Evolutionary conservation across 305 asterid species (phyloP), one percentile per base, ranked within the genome.

Genomic region (Caryopteris hybrid): DNA sequence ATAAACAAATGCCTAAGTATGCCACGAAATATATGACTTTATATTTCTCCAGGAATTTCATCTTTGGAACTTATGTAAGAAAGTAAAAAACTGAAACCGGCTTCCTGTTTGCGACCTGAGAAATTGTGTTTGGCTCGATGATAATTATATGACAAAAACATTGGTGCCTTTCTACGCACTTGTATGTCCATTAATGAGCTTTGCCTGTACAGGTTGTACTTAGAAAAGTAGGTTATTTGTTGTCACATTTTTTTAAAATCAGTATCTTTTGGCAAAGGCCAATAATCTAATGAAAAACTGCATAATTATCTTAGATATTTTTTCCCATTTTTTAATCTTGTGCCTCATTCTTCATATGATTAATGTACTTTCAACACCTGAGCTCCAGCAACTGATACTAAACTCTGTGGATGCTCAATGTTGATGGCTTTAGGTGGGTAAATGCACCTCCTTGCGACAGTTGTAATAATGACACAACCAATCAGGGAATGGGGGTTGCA

Each of bases 361-460:
- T 66, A 69, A 33, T 62, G 47, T 39, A 27, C 60, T 17, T 68
- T 29, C 55, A 31, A 31, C 45, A 29, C 46, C 58, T 52, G 41
- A 65, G 72, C 75, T 59, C 31, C 58, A 47, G 58, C 42, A 46
- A 61, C 73, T 65, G 73, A 65, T 61, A 58, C 51, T 22, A 64
- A 60, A 56, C 21, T 48, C 43, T 6, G 51, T 61, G 68, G 21
- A 39, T 50, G 43, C 62, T 60, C 57, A 57, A 69, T 6, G 47
- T 43, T 70, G 57, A 58, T 72, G 64, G 66, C 76, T 79, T 58
- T 74, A 90, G 98, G 88, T 93, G 98, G 98, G 96, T 90, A 56
- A 84, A 93, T 78, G 79, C 92, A 36, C 97, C 98, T 77, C 87
- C 97, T 62, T 93, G 98, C 73, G 94, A 84, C 64, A 84, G 78